Evolutionary conservation across 176 grass and related monocot species (phyloP).

Genomic region (Oryza officinalis): DNA sequence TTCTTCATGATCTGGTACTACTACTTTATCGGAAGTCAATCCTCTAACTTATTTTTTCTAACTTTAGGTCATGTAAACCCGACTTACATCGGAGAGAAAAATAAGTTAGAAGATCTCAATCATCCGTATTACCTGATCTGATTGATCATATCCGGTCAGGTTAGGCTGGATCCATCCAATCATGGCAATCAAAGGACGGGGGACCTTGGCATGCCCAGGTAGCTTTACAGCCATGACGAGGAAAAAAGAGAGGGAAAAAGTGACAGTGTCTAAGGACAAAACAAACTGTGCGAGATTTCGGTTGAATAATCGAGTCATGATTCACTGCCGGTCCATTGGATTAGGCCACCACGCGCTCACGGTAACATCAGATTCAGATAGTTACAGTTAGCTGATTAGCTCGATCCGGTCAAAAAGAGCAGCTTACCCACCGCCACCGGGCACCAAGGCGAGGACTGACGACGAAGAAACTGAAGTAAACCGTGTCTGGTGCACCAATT

Average conservation of each 20-base stretch:
- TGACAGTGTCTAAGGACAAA: not conserved
- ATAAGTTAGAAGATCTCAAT: no score
- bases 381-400: not conserved
- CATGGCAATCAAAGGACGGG: not conserved
- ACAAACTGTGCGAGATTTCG: not conserved
- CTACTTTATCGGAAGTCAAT: no score
- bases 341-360: not conserved
- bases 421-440: not conserved
- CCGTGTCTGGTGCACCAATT: not conserved
- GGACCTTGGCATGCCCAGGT: conserved; percentile 8
- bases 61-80: no score
- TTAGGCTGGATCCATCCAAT: conserved; percentile 1
- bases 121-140: not conserved
- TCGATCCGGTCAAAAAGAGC: conserved; percentile 5
- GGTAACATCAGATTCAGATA: not conserved
- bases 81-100: no score
- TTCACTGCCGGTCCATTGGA: not conserved
- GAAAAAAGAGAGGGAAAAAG: not conserved
- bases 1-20: no score
- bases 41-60: no score
- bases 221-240: not conserved
- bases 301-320: not conserved
- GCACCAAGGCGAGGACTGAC: not conserved
- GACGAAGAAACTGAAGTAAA: not conserved
- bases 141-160: not conserved